Evolutionary conservation across 1,284 basidiomycete genomes (phyloP).

Genomic region (Spongiforma sp.): DNA sequence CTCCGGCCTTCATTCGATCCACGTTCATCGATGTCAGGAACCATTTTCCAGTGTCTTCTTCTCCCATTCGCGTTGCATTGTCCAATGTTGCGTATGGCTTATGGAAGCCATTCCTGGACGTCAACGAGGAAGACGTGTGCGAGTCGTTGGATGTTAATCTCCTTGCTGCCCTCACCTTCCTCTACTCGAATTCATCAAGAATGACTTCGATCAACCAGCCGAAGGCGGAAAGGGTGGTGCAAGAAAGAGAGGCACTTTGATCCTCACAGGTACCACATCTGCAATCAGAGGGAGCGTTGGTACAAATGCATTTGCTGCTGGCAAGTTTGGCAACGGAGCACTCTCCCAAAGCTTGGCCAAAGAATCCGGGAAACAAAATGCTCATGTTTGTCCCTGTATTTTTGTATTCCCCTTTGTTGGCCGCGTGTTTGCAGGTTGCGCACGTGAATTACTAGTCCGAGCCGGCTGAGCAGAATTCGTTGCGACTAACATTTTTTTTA

Average conservation of each 20-base stretch:
- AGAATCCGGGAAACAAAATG: slow-evolving; percentile 81
- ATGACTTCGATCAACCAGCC: slow-evolving; percentile 46
- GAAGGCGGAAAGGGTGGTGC: slow-evolving; percentile 42
- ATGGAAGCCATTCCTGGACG: slow-evolving; percentile 72
- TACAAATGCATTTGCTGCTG: slow-evolving; percentile 72
- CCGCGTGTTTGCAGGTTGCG: slow-evolving; percentile 48
- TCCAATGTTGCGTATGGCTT: slow-evolving; percentile 66
- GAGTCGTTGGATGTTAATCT: slow-evolving; percentile 57
- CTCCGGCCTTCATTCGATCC: slow-evolving; percentile 52
- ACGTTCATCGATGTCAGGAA: slow-evolving; percentile 60
- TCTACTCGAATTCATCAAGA: slow-evolving; percentile 68
- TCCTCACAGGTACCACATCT: slow-evolving; percentile 83
- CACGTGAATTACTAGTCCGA: slow-evolving; percentile 54
- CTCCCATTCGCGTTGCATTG: slow-evolving; percentile 65
- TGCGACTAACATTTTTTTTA: background rate
- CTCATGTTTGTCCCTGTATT: slow-evolving; percentile 57
- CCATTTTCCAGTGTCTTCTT: slow-evolving; percentile 50
- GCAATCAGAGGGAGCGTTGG: slow-evolving; percentile 65
- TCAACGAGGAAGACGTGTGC: slow-evolving; percentile 64
- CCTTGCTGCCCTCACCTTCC: slow-evolving; percentile 69
- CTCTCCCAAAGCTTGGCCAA: slow-evolving; percentile 79
- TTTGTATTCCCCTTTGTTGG: slow-evolving; percentile 5
- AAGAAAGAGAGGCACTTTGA: slow-evolving; percentile 65
- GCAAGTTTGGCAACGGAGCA: slow-evolving; percentile 70
- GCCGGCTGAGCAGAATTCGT: no score